A percentile compares a stretch with the other conserved stretches of the same genome.
Evolutionary conservation across 2,329 filamentous ascomycete genomes (phyloP).

Genomic region (Periconia macrospinosa): DNA sequence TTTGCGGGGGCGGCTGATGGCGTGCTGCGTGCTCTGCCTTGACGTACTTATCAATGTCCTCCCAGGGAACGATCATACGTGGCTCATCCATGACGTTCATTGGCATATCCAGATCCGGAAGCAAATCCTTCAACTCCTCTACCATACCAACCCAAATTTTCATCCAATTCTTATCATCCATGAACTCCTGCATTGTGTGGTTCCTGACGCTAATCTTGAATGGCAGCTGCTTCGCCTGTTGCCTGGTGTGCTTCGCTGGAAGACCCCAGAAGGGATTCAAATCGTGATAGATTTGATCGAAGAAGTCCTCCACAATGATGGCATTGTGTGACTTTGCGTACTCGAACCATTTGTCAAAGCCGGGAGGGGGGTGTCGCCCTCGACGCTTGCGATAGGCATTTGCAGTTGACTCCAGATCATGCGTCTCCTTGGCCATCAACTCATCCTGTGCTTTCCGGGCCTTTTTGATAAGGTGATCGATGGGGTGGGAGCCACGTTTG

Average conservation of each 20-base stretch:
- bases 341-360: conserved; percentile 52
- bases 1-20: conserved; percentile 23
- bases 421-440: conserved; percentile 41
- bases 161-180: conserved; percentile 42
- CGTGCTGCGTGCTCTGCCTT: conserved; percentile 31
- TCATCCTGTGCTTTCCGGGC: conserved; percentile 35
- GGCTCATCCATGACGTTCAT: conserved; percentile 56
- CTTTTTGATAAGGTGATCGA: conserved; percentile 40
- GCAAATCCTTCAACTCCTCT: conserved; percentile 35
- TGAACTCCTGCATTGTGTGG: conserved; percentile 36
- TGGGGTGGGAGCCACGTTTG: conserved; percentile 33
- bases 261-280: conserved; percentile 54
- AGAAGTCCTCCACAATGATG: conserved; percentile 53
- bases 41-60: conserved; percentile 47
- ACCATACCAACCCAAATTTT: conserved; percentile 47
- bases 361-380: conserved; percentile 54
- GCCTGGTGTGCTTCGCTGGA: conserved; percentile 44
- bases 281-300: conserved; percentile 56
- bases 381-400: conserved; percentile 47
- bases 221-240: conserved; percentile 42
- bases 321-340: conserved; percentile 48
- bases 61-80: conserved; percentile 51
- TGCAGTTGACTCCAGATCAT: conserved; percentile 42
- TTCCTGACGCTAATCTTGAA: conserved; percentile 46
- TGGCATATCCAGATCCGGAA: conserved; percentile 52